A percentile compares a stretch with the other conserved stretches of the same genome.
These are phyloP conservation scores for Cystoisospora suis DNA, from an alignment of 169 alveolate genomes.

Conservation along the genomic window DNA sequence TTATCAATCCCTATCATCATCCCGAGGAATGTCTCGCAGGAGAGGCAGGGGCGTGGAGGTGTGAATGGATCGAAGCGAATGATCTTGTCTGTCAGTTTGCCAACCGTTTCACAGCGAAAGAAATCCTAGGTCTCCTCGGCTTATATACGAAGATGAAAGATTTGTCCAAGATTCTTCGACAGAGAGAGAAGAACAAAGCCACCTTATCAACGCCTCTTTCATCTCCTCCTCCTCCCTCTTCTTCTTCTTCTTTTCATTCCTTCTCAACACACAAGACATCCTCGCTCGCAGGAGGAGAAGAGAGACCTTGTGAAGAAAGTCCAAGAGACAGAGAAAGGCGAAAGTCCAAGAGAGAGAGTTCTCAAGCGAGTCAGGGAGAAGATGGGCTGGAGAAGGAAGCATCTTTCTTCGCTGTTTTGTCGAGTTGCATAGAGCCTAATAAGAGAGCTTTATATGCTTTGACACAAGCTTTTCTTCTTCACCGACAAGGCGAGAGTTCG, in stretches of 20 bases:
- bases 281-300: neutral
- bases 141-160: neutral
- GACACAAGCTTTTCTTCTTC: conserved; percentile 28
- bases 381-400: neutral
- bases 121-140: conserved; percentile 7
- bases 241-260: no score
- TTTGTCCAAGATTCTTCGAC: neutral
- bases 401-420: neutral
- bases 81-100: conserved; percentile 26
- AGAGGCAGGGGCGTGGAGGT: conserved; percentile 4
- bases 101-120: conserved; percentile 3
- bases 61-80: conserved; percentile 28
- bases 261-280: neutral
- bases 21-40: neutral
- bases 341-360: no score
- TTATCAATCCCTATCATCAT: neutral
- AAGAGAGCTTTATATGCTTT: conserved; percentile 18
- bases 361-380: neutral
- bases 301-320: no score
- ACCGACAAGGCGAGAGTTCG: neutral
- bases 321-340: no score
- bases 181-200: no score
- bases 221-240: no score
- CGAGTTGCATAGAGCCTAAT: neutral
- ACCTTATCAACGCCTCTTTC: no score